Base-by-base conservation (phyloP, 345 rosid species). In the Carallia brachiata region DNA sequence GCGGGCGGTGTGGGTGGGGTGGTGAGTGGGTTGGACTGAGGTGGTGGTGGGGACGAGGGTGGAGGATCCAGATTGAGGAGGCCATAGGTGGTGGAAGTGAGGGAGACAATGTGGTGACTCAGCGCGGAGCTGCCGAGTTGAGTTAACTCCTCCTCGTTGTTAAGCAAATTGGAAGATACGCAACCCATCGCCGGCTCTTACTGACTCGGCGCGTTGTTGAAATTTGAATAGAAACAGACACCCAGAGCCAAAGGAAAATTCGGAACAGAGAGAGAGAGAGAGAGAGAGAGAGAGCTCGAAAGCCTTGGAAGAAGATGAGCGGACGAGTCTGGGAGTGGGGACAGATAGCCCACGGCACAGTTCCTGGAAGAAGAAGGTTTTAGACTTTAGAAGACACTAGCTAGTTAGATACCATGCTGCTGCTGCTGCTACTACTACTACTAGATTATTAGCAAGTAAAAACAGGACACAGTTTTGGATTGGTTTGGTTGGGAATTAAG, bases 81-180 rank as follows among this genome's bases (percentile, higher is more conserved):
- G 68, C 98, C 98, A 36, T 94, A 94, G 18, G 98, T 91, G 72
- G 97, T 87, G 75, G 97, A 94, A 54, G 98, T 94, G 58, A 94
- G 94, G 0, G 89, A 87, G 17, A 94, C 98, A 50, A 94, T 91
- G 88, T 94, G 97, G 82, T 91, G 93, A 55, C 89, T 83, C 31
- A 94, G 75, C 1, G 89, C 94, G 4, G 94, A 76, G 79, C 85
- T 70, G 36, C 92, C 85, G 66, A 93, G 83, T 68, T 86, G 91
- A 53, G 88, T 52, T 77, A 91, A 88, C 47, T 91, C 96, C 39
- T 94, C 96, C 30, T 94, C 97, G 30, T 73, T 87, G 78, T 77
- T 88, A 0, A 91, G 81, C 73, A 94, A 77, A 76, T 83, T 89
- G 13, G 97, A 94, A 40, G 98, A 94, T 68, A 88, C 97, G 58